Base-by-base conservation (phyloP, 2,329 filamentous ascomycete genomes). In the Onygenales sp. region DNA sequence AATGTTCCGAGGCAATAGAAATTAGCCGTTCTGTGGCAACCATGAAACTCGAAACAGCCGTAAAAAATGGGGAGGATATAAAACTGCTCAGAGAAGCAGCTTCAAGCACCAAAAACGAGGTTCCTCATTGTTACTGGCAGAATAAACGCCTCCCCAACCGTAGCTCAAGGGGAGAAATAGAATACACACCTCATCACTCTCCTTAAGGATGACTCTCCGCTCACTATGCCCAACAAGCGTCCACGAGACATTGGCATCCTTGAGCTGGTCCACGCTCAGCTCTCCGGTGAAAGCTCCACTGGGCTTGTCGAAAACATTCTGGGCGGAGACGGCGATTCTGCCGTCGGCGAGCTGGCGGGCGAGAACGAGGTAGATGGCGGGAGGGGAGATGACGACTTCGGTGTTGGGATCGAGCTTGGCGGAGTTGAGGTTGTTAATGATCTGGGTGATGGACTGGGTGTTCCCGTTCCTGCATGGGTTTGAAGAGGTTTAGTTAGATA, bases 251-350 rank as follows among this genome's bases (percentile, higher is more conserved):
- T 83, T 83, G 75, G 80, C 84, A 74, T 97, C 93, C 75, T 87
- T 85, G 66, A 98, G 84, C 78, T 97, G 93, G 58, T 85, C 77
- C 60, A 91, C 91, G 61, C 86, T 91, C 77, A 96, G 93, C 78
- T 98, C 93, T 67, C 93, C 93, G 37, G 93, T 98, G 80, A 87
- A 97, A 65, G 93, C 93, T 64, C 93, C 93, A 73, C 93, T 90
- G 71, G 90, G 89, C 82, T 92, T 92, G 80, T 97, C 88, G 75
- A 83, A 97, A 73, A 97, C 89, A 76, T 98, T 98, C 78, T 98
- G 93, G 54, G 93, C 86, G 54, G 92, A 87, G 59, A 98, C 87
- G 67, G 88, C 86, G 69, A 98, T 79, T 60, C 84, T 83, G 63
- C 81, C 68, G 70, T 85, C 83, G 65, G 92, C 81, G 67, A 84